Evolutionary conservation across 2,329 filamentous ascomycete genomes (phyloP), one percentile per base, ranked within the genome.

Genomic region (Gyromitra esculenta): DNA sequence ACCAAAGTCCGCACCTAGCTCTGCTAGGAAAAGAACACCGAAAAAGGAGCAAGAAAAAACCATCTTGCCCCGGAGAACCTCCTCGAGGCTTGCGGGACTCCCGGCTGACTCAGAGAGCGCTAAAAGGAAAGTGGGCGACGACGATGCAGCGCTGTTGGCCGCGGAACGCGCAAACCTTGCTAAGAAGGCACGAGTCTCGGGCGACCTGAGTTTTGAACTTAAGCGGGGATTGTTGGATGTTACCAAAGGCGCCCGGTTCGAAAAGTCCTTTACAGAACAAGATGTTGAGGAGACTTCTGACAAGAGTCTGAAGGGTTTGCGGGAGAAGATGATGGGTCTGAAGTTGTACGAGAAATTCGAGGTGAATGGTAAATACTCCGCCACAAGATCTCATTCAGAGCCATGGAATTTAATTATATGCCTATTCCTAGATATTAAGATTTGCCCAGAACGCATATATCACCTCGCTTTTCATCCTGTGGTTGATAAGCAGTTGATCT

Each of bases 401-500:
- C 50, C 9, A 31, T 39, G n/a, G 13, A 41, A 41, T 8, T 50
- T 50, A 31, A 66, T 39, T 21, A 65, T 48, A 15, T 56, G 50
- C 13, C 15, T 65, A 21, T 48, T 5, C 41, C 1, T 79, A 93
- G 92, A 92, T 68, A 96, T 97, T 81, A 98, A 97, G 82, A 91
- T 97, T 63, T 95, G 92, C 0, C 94, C 94, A 0, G 93, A 97
- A 80, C 86, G 95, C 68, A 88, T 97, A 75, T 99, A 98, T 82
- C 88, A 92, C 0, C 89, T 98, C 81, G 90, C 91, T 0, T 95
- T 99, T 80, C 96, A 99, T 81, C 96, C 96, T 0, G 94, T 90
- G 0, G 87, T 90, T 74, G 90, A 94, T 1, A 98, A 98, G 81
- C 90, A 94, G 0, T 86, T 99, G 1, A 88, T 98, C 0, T 96